Base-by-base conservation (phyloP, 441 rosid species). In the Eruca vesicaria region DNA sequence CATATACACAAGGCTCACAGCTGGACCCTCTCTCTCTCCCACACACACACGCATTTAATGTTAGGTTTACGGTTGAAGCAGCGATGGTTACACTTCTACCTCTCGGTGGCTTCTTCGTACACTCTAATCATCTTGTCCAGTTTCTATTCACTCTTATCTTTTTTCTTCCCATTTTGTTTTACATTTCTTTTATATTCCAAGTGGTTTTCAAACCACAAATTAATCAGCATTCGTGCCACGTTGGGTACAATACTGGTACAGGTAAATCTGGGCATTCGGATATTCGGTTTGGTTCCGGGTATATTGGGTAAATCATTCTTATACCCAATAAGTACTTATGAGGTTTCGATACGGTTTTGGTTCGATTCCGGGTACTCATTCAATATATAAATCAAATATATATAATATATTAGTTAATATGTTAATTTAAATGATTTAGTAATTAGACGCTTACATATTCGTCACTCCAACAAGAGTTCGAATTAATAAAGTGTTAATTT, bases 51-150 rank as follows among this genome's bases (percentile, higher is more conserved):
- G 63, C 81, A 78, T 78, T 78, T 60, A 78, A 68, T 78, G 81
- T 61, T 43, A 73, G 20, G 81, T 78, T 78, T 67, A 72, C 77
- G 0, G 81, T 78, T 78, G 81, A 72, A 78, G 77, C 81, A 55
- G 68, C 81, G 77, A 72, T 78, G 69, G 81, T 78, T 78, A 55
- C 77, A 61, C 69, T 53, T 57, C 33, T 57, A 5, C 33, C 33
- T 72, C 81, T 66, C 28, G 65, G 69, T 66, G 58, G 65, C 73
- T 52, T 66, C 77, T 60, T 52, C 62, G 0, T 21, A 57, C 36
- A n/a, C 69, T 48, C 68, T 63, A 38, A 7, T 62, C 52, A 28
- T 74, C 21, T 68, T 48, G 5, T 31, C 63, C 15, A 52, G 20
- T 68, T 56, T 32, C n/a, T 65, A 71, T 65, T 71, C 45, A 56